Evolutionary conservation across 495 filamentous ascomycete genomes (phyloP).

Genomic region (Daldinia concentrica): DNA sequence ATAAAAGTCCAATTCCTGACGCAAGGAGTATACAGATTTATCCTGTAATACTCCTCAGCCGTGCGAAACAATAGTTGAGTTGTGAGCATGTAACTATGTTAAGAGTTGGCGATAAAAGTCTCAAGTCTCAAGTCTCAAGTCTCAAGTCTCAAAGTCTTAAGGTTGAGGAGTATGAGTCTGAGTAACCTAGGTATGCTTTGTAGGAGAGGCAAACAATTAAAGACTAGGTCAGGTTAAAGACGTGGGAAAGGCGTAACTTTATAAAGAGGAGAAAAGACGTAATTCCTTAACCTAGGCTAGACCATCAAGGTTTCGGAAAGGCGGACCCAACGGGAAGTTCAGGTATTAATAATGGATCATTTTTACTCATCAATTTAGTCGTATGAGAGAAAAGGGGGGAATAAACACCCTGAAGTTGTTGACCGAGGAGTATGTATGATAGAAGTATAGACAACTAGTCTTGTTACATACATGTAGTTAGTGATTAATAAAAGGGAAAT

Average conservation of each 20-base stretch:
- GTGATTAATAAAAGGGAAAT: constrained; percentile 5
- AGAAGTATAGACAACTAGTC: constrained; percentile 13
- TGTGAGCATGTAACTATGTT: constrained; percentile 46
- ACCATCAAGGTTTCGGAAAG: constrained; percentile 27
- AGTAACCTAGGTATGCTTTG: not conserved
- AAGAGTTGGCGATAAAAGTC: constrained; percentile 11
- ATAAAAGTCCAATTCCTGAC: constrained; percentile 57
- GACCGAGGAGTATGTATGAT: not conserved
- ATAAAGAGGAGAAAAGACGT: constrained; percentile 22
- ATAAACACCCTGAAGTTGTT: not conserved
- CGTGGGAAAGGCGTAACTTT: constrained; percentile 1
- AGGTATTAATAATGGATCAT: constrained; percentile 30
- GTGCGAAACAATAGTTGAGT: constrained; percentile 53
- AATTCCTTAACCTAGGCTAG: constrained; percentile 2
- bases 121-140: not conserved
- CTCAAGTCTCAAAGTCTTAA: not conserved
- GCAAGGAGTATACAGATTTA: constrained; percentile 69
- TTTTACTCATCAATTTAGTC: constrained; percentile 4
- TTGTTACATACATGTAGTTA: constrained; percentile 2
- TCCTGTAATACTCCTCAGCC: constrained; percentile 70
- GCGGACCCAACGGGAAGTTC: constrained; percentile 11
- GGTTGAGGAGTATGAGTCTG: too few relatives aligned
- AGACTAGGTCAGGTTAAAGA: not conserved
- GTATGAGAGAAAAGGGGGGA: not conserved
- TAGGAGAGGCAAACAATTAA: not conserved